Evolutionary conservation across 2,329 filamentous ascomycete species (phyloP).

Genomic region (Fusarium clavum): DNA sequence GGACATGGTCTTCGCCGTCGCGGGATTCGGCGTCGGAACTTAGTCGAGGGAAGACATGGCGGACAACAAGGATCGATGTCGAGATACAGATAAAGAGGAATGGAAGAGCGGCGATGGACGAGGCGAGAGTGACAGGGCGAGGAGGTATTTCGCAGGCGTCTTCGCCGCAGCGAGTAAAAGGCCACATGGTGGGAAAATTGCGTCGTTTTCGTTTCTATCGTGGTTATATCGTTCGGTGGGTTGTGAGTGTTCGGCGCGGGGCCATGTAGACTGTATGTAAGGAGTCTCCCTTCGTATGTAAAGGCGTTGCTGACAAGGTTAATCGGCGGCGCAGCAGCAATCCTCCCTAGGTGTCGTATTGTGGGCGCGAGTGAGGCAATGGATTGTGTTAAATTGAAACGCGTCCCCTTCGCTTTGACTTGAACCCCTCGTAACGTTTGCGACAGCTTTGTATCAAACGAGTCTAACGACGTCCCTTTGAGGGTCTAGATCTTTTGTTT

Average conservation of each 20-base stretch:
- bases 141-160: constrained; percentile 66
- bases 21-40: constrained; percentile 62
- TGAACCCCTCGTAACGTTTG: constrained; percentile 25
- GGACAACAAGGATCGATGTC: constrained; percentile 71
- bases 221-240: constrained; percentile 9
- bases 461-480: constrained; percentile 23
- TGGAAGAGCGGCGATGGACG: constrained; percentile 72
- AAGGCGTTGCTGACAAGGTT: background rate
- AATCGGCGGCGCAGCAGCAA: constrained; percentile 10
- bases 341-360: constrained; percentile 14
- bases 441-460: constrained; percentile 8
- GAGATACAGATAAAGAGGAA: constrained; percentile 77
- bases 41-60: constrained; percentile 79
- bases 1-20: constrained; percentile 71
- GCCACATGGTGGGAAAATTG: constrained; percentile 51
- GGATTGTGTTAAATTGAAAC: constrained; percentile 20
- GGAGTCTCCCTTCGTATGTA: constrained; percentile 1
- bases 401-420: background rate
- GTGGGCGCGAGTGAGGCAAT: constrained; percentile 1
- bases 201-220: background rate
- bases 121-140: constrained; percentile 55
- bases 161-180: constrained; percentile 62
- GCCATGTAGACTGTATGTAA: constrained; percentile 1
- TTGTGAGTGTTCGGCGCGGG: constrained; percentile 14
- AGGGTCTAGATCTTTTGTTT: background rate